Evolutionary conservation across 192 early-diverging fungal genomes (phyloP).

Genomic region (Neocallimastix lanati): DNA sequence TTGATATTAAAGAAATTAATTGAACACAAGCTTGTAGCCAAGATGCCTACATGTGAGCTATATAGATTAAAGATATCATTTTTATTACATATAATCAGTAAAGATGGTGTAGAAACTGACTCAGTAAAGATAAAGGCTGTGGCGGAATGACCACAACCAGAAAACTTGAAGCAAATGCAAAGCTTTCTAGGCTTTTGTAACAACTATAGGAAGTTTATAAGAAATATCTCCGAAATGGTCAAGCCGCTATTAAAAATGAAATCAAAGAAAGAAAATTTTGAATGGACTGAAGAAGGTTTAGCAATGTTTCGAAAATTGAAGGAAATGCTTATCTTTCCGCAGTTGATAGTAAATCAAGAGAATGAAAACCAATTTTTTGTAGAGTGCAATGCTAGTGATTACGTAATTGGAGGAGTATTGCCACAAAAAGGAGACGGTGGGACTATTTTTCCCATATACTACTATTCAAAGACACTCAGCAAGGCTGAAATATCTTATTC

Average conservation of each 20-base stretch:
- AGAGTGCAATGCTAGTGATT: too few relatives aligned
- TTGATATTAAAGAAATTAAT: constrained; percentile 7
- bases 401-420: too few relatives aligned
- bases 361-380: constrained; percentile 1
- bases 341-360: constrained; percentile 11
- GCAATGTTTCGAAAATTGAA: constrained; percentile 13
- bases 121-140: constrained; percentile 10
- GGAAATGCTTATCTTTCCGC: constrained; percentile 4
- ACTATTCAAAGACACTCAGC: too few relatives aligned
- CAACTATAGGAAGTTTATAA: constrained; percentile 12
- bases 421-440: too few relatives aligned
- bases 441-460: too few relatives aligned
- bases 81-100: constrained; percentile 10
- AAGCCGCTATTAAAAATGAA: constrained; percentile 7
- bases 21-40: constrained; percentile 10
- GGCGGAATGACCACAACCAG: constrained; percentile 5
- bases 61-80: constrained; percentile 1
- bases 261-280: neutral
- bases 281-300: too few relatives aligned
- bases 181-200: too few relatives aligned
- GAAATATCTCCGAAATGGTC: constrained; percentile 4
- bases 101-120: constrained; percentile 11
- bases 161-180: constrained; percentile 5
- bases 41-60: constrained; percentile 16
- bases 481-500: constrained; percentile 10